These are phyloP conservation scores for Talaromyces funiculosus DNA, from an alignment of 2,329 filamentous ascomycete genomes.

Conservation along the genomic window DNA sequence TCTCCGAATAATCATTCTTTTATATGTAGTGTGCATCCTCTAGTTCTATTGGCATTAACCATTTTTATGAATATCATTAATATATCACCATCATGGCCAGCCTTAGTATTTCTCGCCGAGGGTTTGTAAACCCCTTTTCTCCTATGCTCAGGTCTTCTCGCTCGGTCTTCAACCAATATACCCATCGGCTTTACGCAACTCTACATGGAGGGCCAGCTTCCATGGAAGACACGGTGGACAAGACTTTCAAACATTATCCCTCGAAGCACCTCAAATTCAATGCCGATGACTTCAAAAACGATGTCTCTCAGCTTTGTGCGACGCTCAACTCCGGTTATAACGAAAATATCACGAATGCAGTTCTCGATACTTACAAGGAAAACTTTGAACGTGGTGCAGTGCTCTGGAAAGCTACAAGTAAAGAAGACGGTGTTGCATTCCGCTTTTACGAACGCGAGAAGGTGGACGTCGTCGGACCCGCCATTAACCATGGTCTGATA, in stretches of 20 bases:
- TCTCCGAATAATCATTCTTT: not conserved
- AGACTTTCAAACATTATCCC: not conserved
- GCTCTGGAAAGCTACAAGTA: conserved; percentile 12
- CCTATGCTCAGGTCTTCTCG: not conserved
- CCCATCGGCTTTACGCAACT: not conserved
- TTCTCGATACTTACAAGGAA: conserved; percentile 4
- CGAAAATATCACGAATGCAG: not conserved
- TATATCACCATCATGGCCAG: not conserved
- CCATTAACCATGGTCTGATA: conserved; percentile 3
- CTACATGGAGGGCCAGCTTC: not conserved
- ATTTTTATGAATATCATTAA: no score
- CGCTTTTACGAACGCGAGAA: conserved; percentile 11
- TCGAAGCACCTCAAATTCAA: not conserved
- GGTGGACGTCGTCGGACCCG: conserved; percentile 6
- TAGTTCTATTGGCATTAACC: no score
- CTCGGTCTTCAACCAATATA: not conserved
- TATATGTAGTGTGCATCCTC: not conserved
- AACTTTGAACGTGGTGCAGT: conserved; percentile 10
- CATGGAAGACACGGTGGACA: not conserved
- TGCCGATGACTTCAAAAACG: conserved; percentile 3
- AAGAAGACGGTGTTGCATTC: conserved; percentile 10
- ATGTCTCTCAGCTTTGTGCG: conserved; percentile 3
- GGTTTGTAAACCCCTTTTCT: not conserved
- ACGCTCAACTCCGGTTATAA: not conserved
- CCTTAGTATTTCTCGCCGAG: not conserved